Evolutionary conservation across 148 eudicot species (phyloP).

Genomic region (Nepenthes gracilis): DNA sequence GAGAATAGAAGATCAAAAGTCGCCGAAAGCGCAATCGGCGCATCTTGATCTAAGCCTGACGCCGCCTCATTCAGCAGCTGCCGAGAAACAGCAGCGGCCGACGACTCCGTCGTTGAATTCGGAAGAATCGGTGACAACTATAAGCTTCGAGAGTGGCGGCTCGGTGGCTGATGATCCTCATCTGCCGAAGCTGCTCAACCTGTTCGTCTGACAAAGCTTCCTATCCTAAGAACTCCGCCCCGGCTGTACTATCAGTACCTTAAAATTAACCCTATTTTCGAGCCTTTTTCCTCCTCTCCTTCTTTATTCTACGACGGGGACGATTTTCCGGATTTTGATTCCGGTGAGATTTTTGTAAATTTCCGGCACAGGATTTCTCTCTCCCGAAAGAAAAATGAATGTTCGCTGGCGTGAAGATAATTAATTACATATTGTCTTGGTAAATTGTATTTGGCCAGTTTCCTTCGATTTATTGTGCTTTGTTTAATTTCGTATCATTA

Average conservation of each 20-base stretch:
- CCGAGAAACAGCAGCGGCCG: conserved; percentile 14
- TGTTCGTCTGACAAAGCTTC: conserved; percentile 19
- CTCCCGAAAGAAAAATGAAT: conserved; percentile 48
- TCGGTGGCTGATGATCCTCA: conserved; percentile 7
- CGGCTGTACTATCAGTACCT: neutral
- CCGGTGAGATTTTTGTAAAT: conserved; percentile 30
- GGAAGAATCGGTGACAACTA: conserved; percentile 56
- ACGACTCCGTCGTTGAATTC: conserved; percentile 55
- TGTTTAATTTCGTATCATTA: too few species aligned
- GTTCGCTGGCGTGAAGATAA: conserved; percentile 17
- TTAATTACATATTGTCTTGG: too few species aligned
- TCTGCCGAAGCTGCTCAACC: conserved; percentile 40
- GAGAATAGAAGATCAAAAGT: neutral
- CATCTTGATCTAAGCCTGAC: conserved; percentile 32
- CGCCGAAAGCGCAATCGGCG: neutral
- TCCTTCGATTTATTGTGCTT: too few species aligned
- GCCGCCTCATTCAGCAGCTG: conserved; percentile 11
- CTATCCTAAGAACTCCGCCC: too few species aligned
- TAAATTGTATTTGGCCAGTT: too few species aligned
- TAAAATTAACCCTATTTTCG: neutral
- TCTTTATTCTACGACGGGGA: neutral
- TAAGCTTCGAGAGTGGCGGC: conserved; percentile 30
- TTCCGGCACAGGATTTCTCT: conserved; percentile 46
- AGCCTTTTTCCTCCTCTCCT: conserved; percentile 4
- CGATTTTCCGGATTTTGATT: conserved; percentile 10